A percentile compares a stretch with the other conserved stretches of the same genome.
These are phyloP conservation scores for Zea mays DNA, from an alignment of 176 grass and related monocot species.

Conservation along the genomic window DNA sequence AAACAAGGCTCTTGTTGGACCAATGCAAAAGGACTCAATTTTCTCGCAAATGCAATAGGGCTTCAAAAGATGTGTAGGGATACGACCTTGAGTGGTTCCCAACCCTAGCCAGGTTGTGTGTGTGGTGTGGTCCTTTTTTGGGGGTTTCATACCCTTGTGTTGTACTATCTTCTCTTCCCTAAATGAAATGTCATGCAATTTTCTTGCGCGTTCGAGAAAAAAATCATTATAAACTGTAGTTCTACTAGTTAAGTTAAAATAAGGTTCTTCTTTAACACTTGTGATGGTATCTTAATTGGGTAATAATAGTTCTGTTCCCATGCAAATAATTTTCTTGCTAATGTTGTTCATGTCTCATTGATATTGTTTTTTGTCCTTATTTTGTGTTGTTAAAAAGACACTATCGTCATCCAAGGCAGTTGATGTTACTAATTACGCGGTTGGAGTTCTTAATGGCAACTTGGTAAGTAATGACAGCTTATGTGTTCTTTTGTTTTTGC, in stretches of 20 bases:
- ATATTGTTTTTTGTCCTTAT: slow-evolving; percentile 25
- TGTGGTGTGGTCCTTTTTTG: no score
- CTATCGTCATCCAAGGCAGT: slow-evolving; percentile 65
- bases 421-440: slow-evolving; percentile 64
- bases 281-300: slow-evolving; percentile 17
- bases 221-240: not conserved
- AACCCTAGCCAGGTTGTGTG: no score
- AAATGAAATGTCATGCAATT: no score
- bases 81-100: no score
- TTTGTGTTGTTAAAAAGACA: slow-evolving; percentile 53
- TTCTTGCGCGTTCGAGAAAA: no score
- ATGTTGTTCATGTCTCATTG: slow-evolving; percentile 5
- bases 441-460: slow-evolving; percentile 73
- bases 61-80: no score
- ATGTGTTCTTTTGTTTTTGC: not conserved
- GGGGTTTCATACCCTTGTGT: no score
- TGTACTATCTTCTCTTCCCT: no score
- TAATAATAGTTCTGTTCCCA: not conserved
- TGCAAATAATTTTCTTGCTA: not conserved
- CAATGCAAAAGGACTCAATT: no score
- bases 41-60: no score
- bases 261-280: slow-evolving; percentile 20
- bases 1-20: no score
- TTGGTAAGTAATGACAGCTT: slow-evolving; percentile 50
- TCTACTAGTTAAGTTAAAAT: slow-evolving; percentile 18